Conservation (phyloP, 805 yeast genomes). For the Candida piceae region DNA sequence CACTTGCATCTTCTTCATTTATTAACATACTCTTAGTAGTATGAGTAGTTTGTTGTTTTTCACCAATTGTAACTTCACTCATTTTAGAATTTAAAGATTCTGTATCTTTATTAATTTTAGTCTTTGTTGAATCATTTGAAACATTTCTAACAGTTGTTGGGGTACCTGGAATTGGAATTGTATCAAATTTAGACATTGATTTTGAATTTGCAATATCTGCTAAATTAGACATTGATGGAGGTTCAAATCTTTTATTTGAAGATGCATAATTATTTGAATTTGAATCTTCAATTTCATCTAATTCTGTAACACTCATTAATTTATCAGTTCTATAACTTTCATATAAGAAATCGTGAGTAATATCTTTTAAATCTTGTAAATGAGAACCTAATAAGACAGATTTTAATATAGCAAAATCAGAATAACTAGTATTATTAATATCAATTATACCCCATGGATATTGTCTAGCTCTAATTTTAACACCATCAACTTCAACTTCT, state of each 20-base stretch:
- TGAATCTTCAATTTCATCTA: constrained; percentile 27
- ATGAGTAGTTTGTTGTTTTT: background rate
- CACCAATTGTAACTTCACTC: constrained; percentile 8
- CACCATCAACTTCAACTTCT: constrained; percentile 46
- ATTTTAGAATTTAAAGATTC: constrained; percentile 14
- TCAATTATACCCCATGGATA: constrained; percentile 76
- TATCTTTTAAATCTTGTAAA: constrained; percentile 59
- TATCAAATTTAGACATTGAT: constrained; percentile 26
- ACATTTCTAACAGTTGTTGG: constrained; percentile 7
- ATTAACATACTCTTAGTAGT: constrained; percentile 4
- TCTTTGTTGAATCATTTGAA: constrained; percentile 9
- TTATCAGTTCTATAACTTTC: constrained; percentile 64
- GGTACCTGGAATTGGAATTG: constrained; percentile 4
- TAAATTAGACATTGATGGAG: constrained; percentile 60
- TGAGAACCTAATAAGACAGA: constrained; percentile 56
- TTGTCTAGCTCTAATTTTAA: constrained; percentile 49
- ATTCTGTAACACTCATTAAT: constrained; percentile 49
- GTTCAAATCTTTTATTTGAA: constrained; percentile 19
- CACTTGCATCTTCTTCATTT: constrained; percentile 4
- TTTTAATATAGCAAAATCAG: constrained; percentile 51
- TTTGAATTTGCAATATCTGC: constrained; percentile 43
- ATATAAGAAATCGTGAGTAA: constrained; percentile 60
- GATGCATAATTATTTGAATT: background rate
- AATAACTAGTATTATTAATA: constrained; percentile 44
- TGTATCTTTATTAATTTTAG: constrained; percentile 10